Evolutionary conservation across 73 alveolate species (phyloP).

Genomic region (Urostyla sp.): DNA sequence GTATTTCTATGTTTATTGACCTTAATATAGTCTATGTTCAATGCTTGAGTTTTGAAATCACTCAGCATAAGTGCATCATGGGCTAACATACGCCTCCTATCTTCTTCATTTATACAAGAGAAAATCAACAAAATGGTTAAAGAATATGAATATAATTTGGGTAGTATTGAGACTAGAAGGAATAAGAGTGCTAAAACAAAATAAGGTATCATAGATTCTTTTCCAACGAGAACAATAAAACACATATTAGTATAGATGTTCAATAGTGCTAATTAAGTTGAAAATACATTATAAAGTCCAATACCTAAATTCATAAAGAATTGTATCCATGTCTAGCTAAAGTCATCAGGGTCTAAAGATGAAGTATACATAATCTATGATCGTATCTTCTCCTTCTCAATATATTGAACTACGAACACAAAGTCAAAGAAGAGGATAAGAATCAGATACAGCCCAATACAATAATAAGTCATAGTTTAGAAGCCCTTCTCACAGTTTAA

Average conservation of each 20-base stretch:
- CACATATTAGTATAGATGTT: conserved; percentile 39
- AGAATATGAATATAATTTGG: conserved; percentile 17
- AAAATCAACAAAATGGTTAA: conserved; percentile 17
- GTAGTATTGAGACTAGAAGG: conserved; percentile 26
- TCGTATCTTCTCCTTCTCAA: neutral
- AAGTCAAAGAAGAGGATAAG: conserved; percentile 27
- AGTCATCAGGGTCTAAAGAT: neutral
- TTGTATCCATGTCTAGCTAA: neutral
- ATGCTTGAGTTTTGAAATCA: conserved; percentile 28
- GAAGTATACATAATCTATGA: conserved; percentile 5
- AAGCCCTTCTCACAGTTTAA: conserved; percentile 41
- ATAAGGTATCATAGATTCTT: neutral
- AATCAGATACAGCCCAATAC: conserved; percentile 29
- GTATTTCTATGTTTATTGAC: neutral
- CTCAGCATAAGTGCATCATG: neutral
- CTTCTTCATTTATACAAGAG: conserved; percentile 35
- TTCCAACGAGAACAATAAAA: conserved; percentile 12
- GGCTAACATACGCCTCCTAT: conserved; percentile 32
- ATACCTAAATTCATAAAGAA: neutral
- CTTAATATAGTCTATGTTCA: conserved; percentile 6
- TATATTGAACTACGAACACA: conserved; percentile 35
- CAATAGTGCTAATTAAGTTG: conserved; percentile 32
- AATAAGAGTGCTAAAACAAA: neutral
- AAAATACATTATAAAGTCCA: too few relatives aligned
- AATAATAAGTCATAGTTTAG: conserved; percentile 33